Conservation (phyloP, 371 early-diverging fungal genomes). For the Circinella minor region DNA sequence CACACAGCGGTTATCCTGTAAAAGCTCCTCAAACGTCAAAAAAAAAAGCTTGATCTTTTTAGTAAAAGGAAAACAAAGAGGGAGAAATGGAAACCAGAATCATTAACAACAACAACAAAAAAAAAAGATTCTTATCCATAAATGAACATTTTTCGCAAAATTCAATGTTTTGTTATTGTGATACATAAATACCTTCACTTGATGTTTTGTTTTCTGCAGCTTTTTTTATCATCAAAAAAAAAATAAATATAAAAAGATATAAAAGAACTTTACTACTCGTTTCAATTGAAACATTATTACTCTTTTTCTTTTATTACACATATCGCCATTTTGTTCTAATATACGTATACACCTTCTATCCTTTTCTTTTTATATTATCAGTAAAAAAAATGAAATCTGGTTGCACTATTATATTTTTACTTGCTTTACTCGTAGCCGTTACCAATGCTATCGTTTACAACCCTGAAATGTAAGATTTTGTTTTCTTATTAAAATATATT, state of each 20-base stretch:
- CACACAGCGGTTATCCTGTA: background rate
- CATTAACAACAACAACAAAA: too few species aligned
- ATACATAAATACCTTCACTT: background rate
- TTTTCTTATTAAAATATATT: background rate
- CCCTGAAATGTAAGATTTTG: background rate
- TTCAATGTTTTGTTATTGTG: background rate
- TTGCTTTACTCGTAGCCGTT: background rate
- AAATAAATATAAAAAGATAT: too few species aligned
- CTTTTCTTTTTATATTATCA: background rate
- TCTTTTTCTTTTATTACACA: too few species aligned
- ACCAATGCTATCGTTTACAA: conserved; percentile 3
- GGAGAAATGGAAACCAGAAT: too few species aligned
- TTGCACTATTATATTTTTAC: background rate
- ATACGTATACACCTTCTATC: background rate
- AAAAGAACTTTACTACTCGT: too few species aligned
- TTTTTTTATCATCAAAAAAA: too few species aligned
- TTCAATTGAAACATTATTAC: too few species aligned
- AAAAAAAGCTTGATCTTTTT: background rate
- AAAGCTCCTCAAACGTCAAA: background rate
- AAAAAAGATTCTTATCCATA: background rate
- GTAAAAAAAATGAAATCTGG: background rate
- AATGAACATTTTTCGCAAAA: background rate
- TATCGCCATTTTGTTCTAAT: too few species aligned
- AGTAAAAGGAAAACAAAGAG: background rate
- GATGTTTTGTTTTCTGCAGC: background rate